phyloP scores from a whole-genome alignment of 2,329 filamentous ascomycete species.

The Herpomyces periplanetae region DNA sequence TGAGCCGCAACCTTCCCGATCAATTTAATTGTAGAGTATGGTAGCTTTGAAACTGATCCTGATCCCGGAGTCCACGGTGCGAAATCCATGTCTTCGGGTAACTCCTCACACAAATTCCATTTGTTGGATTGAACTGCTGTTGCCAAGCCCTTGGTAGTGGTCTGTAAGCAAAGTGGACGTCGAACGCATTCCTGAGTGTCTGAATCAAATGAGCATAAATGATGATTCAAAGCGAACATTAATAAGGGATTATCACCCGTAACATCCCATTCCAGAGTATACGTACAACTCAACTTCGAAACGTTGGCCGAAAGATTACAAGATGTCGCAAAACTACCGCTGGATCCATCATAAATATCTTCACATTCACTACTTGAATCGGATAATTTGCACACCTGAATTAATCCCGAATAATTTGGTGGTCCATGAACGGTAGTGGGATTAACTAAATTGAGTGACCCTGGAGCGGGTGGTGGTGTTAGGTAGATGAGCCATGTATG shows the following conservation, averaged over 20 bases:
- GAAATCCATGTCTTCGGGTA: slow-evolving; percentile 36
- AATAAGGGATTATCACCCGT: slow-evolving; percentile 22
- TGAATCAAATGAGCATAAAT: slow-evolving; percentile 29
- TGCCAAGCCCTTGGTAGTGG: slow-evolving; percentile 48
- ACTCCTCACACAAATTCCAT: slow-evolving; percentile 43
- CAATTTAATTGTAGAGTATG: slow-evolving; percentile 13
- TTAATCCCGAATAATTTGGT: slow-evolving; percentile 26
- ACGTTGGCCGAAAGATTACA: slow-evolving; percentile 22
- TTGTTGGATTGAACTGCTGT: slow-evolving; percentile 26
- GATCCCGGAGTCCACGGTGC: slow-evolving; percentile 25
- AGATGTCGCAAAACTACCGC: slow-evolving; percentile 28
- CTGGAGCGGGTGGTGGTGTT: slow-evolving; percentile 8
- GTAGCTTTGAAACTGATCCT: slow-evolving; percentile 8
- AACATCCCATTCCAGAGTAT: slow-evolving; percentile 32
- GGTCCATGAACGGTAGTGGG: slow-evolving; percentile 22
- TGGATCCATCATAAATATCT: slow-evolving; percentile 27
- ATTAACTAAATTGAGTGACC: slow-evolving; percentile 14
- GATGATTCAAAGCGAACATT: slow-evolving; percentile 67
- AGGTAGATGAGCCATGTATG: slow-evolving; percentile 38
- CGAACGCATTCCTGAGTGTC: slow-evolving; percentile 11
- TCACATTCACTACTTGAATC: slow-evolving; percentile 14
- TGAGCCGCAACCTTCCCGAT: slow-evolving; percentile 22
- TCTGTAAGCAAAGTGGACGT: slow-evolving; percentile 21
- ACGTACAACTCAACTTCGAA: slow-evolving; percentile 19
- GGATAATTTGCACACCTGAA: slow-evolving; percentile 42